These are phyloP conservation scores for Pseudogymnoascus pannorum DNA, from an alignment of 2,329 filamentous ascomycete genomes.

Conservation along the genomic window DNA sequence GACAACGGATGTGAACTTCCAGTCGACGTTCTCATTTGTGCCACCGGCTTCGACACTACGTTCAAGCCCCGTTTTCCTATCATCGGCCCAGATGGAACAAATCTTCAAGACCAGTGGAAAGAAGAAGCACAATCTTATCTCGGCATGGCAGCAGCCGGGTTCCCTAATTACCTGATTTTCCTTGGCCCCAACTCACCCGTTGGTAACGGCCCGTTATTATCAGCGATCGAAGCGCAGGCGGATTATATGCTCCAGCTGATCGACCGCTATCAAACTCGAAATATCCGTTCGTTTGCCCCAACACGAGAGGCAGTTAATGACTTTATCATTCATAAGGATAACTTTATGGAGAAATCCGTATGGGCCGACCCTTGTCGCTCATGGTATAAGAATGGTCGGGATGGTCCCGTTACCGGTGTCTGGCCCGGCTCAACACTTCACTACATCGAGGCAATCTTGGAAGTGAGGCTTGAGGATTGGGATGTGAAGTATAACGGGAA, in stretches of 20 bases:
- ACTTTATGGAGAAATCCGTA: slow-evolving; percentile 36
- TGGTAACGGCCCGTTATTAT: slow-evolving; percentile 21
- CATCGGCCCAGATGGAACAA: slow-evolving; percentile 16
- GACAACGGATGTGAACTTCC: background rate
- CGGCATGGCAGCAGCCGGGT: slow-evolving; percentile 12
- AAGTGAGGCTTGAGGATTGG: slow-evolving; percentile 43
- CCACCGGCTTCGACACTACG: slow-evolving; percentile 29
- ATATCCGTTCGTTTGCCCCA: slow-evolving; percentile 29
- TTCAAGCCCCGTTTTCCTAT: slow-evolving; percentile 22
- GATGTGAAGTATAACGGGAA: slow-evolving; percentile 35
- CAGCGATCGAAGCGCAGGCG: slow-evolving; percentile 25
- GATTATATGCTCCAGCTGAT: slow-evolving; percentile 30
- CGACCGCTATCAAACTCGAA: slow-evolving; percentile 27
- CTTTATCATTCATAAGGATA: slow-evolving; percentile 34
- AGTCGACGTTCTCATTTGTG: slow-evolving; percentile 31
- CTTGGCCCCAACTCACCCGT: slow-evolving; percentile 22
- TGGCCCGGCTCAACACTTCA: slow-evolving; percentile 42
- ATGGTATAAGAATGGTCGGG: slow-evolving; percentile 40
- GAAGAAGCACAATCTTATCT: slow-evolving; percentile 20
- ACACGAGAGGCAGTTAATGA: slow-evolving; percentile 31
- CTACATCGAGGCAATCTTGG: slow-evolving; percentile 40
- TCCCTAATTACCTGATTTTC: slow-evolving; percentile 17
- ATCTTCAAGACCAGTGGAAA: slow-evolving; percentile 18
- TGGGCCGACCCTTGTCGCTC: slow-evolving; percentile 34
- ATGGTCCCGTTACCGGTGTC: slow-evolving; percentile 34